Evolutionary conservation across 2,329 filamentous ascomycete species (phyloP).

Genomic region (Arthrobotrys conoides): DNA sequence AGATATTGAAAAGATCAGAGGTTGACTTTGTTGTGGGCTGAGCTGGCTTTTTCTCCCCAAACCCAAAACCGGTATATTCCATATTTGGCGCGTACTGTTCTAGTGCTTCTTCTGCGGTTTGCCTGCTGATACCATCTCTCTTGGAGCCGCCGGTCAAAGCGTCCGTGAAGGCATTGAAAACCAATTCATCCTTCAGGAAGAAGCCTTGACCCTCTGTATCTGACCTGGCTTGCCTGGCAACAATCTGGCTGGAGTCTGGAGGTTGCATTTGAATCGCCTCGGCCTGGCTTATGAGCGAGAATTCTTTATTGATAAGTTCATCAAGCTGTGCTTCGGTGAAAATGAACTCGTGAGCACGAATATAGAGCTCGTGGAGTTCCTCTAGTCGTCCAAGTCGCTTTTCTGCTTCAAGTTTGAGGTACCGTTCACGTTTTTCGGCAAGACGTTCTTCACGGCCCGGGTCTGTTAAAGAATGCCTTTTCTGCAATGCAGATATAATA

Average conservation of each 20-base stretch:
- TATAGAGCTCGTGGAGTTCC: conserved; percentile 87
- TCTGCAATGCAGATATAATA: conserved; percentile 71
- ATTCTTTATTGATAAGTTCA: conserved; percentile 78
- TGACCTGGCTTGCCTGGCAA: conserved; percentile 7
- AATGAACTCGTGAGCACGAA: conserved; percentile 89
- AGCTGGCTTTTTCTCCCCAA: background rate
- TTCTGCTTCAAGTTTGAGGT: conserved; percentile 66
- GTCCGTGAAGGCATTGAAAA: conserved; percentile 25
- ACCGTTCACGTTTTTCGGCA: conserved; percentile 66
- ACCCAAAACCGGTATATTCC: conserved; percentile 16
- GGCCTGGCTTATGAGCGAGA: conserved; percentile 65
- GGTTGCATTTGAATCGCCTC: conserved; percentile 17
- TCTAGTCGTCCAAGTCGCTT: conserved; percentile 76
- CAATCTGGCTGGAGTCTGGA: conserved; percentile 17
- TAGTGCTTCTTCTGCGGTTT: background rate
- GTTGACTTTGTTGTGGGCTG: background rate
- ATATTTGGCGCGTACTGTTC: conserved; percentile 2
- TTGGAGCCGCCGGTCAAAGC: conserved; percentile 48
- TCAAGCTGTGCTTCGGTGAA: conserved; percentile 83
- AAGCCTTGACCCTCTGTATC: background rate
- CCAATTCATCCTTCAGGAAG: conserved; percentile 30
- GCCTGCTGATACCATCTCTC: background rate
- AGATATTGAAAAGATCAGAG: conserved; percentile 9
- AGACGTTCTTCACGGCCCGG: conserved; percentile 72
- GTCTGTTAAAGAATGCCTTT: conserved; percentile 73